Percentiles rank a stretch among this genome's conserved stretches.
These are phyloP conservation scores for Physocladia obscura DNA, from an alignment of 192 early-diverging fungal genomes.

Conservation along the genomic window DNA sequence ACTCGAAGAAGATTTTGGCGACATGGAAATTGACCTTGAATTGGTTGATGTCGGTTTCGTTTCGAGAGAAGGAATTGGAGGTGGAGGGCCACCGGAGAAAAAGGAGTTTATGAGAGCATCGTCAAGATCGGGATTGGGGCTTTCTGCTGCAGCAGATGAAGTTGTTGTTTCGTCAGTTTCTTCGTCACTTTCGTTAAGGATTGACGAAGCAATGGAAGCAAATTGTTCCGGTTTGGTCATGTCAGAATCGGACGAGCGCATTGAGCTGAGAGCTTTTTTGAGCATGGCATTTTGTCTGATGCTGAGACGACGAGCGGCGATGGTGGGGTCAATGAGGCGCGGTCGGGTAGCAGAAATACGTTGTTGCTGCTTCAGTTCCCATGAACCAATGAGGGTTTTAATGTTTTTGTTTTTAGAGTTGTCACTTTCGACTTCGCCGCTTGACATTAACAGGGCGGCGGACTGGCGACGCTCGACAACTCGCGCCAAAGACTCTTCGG, in stretches of 20 bases:
- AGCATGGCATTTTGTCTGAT: conserved; percentile 5
- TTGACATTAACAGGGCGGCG: too few species aligned
- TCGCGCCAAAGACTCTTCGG: background rate
- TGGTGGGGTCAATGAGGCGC: background rate
- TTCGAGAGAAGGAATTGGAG: background rate
- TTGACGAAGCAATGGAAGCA: background rate
- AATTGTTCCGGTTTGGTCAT: background rate
- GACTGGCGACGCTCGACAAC: background rate
- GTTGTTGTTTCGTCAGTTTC: too few species aligned
- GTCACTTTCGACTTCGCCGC: too few species aligned
- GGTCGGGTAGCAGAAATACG: background rate
- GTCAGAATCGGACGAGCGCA: background rate
- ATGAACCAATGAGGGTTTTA: background rate
- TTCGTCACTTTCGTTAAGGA: background rate
- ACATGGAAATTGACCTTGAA: too few species aligned
- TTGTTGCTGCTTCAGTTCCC: conserved; percentile 6
- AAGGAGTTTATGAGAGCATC: background rate
- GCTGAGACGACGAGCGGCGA: background rate
- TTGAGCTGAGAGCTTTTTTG: background rate
- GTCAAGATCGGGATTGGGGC: background rate
- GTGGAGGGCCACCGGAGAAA: background rate
- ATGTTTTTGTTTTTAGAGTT: background rate
- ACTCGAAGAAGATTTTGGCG: background rate
- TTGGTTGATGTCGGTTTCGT: too few species aligned
- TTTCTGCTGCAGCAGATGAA: background rate